phyloP scores from a whole-genome alignment of 73 alveolate genomes.

The Breviolum minutum region DNA sequence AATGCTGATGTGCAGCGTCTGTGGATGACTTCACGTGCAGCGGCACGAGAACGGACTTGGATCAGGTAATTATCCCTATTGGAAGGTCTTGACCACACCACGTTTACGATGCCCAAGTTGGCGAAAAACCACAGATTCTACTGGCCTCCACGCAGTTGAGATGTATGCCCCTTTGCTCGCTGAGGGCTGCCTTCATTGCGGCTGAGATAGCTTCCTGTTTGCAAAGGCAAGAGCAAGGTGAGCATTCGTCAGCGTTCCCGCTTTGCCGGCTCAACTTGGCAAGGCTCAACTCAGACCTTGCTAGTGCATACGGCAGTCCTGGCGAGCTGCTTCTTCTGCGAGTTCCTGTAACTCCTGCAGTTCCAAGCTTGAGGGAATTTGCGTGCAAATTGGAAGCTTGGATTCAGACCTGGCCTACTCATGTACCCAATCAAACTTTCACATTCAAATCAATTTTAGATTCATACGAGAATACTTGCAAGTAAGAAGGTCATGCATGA shows the following conservation, averaged over 20 bases:
- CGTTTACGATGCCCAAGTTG: no score
- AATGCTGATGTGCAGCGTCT: no score
- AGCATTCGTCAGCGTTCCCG: not conserved
- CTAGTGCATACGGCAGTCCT: conserved; percentile 20
- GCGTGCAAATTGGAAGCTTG: no score
- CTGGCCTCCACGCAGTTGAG: conserved; percentile 19
- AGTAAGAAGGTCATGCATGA: not conserved
- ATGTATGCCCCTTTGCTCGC: conserved; percentile 64
- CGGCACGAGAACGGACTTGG: no score
- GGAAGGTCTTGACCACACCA: no score
- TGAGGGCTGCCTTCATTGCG: conserved; percentile 39
- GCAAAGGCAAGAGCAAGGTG: not conserved
- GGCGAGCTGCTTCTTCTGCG: conserved; percentile 78
- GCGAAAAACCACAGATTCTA: no score
- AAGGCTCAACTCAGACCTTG: no score
- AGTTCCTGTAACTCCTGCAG: conserved; percentile 45
- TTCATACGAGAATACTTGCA: not conserved
- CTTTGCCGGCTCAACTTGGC: no score
- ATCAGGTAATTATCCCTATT: no score
- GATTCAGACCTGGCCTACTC: not conserved
- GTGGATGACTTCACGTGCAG: no score
- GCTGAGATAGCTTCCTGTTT: conserved; percentile 32
- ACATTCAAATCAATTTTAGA: not conserved
- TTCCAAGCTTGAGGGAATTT: not conserved
- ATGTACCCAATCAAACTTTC: not conserved